These are phyloP conservation scores for Cronartium ribicola DNA, from an alignment of 1,284 basidiomycete species.

Conservation along the genomic window DNA sequence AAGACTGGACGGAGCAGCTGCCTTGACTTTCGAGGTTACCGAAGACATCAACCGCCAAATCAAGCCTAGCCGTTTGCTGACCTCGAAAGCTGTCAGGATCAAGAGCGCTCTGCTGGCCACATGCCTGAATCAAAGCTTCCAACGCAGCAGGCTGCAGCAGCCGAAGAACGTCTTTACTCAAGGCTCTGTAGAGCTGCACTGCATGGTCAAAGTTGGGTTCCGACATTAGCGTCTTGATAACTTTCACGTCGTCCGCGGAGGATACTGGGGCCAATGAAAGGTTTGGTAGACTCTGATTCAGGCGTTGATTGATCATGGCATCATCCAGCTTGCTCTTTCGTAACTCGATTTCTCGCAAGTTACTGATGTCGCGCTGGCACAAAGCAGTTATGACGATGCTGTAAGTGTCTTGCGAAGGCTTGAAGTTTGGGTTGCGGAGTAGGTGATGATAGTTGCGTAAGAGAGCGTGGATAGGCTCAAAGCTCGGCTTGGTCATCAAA, in stretches of 20 bases:
- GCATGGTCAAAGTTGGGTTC: conserved; percentile 36
- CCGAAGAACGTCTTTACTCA: conserved; percentile 13
- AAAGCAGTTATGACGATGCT: conserved; percentile 37
- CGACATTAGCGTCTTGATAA: background rate
- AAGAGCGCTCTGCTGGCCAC: conserved; percentile 16
- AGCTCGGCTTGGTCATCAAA: conserved; percentile 23
- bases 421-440: conserved; percentile 19
- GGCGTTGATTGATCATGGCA: conserved; percentile 28
- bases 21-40: conserved; percentile 23
- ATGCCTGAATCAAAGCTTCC: conserved; percentile 21
- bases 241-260: conserved; percentile 19
- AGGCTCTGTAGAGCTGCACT: conserved; percentile 13
- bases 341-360: conserved; percentile 15
- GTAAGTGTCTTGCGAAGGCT: conserved; percentile 34
- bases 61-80: background rate
- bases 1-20: conserved; percentile 20
- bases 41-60: conserved; percentile 32
- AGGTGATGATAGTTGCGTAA: conserved; percentile 27
- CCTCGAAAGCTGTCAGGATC: background rate
- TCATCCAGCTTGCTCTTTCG: conserved; percentile 22
- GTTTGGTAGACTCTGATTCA: conserved; percentile 36
- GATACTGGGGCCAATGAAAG: conserved; percentile 21
- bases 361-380: conserved; percentile 28
- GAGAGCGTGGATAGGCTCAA: conserved; percentile 28
- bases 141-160: conserved; percentile 31